Evolutionary conservation across 768 basidiomycete genomes (phyloP), one percentile per base, ranked within the genome.

Genomic region (Lactarius hatsudake): DNA sequence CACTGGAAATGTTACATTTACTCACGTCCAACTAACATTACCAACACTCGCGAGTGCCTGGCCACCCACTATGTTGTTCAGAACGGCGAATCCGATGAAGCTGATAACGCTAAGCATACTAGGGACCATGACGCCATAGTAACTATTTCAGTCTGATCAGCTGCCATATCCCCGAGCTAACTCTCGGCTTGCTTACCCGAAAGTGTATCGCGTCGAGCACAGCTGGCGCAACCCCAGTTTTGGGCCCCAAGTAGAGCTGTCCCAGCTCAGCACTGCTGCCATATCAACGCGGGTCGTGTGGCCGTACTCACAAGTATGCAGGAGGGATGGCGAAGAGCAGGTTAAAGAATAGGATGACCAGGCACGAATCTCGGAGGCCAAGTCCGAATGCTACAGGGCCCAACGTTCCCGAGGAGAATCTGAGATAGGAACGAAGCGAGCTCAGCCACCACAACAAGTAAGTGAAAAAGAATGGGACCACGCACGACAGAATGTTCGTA

Each of bases 171-270:
- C 1, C 56, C 7, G 32, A 32, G 7, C 30, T 23, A 2, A 53
- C 4, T 53, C 17, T 23, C 17, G 78, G 59, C 75, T 28, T 73
- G 73, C 78, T 9, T 17, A 82, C 82, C 85, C 85, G 70, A 85
- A 85, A 63, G 77, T 82, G 73, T 85, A 87, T 30, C 85, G 77
- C 3, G 92, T 87, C 54, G 86, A 83, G 28, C 91, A 85, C 90
- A 95, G 93, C 71, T 94, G 89, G 23, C 92, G 83, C 73, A 89
- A 83, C 13, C 94, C 94, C 0, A 90, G 78, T 74, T 86, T 87
- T 0, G 93, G 90, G 13, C 93, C 91, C 77, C 90, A 91, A 3
- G 87, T 86, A n/a, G 84, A 77, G 66, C 83, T 84, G 23, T 84
- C 28, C 59, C 59, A 48, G 13, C 28, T 59, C 7, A 67, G 45